phyloP scores from a whole-genome alignment of 2,329 filamentous ascomycete genomes.

The Calonectria leucothoes region DNA sequence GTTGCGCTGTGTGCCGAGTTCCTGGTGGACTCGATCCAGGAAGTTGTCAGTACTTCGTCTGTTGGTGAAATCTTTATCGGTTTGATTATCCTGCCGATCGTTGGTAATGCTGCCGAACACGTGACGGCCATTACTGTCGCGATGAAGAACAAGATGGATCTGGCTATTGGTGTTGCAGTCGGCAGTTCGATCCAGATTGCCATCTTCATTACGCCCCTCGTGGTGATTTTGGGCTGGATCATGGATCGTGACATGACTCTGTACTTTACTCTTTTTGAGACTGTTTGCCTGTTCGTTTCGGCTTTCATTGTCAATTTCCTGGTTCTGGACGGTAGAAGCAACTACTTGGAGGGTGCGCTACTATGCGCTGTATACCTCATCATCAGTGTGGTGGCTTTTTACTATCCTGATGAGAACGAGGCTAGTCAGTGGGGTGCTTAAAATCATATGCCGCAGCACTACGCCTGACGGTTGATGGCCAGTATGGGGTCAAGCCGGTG shows the following conservation, averaged over 20 bases:
- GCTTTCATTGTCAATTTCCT: constrained; percentile 90
- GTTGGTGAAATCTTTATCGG: constrained; percentile 77
- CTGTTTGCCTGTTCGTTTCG: constrained; percentile 85
- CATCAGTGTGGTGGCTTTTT: constrained; percentile 74
- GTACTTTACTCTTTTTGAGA: constrained; percentile 91
- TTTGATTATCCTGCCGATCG: constrained; percentile 78
- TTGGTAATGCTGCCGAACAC: constrained; percentile 80
- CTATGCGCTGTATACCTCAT: constrained; percentile 76
- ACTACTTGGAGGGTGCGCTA: constrained; percentile 84
- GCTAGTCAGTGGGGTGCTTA: constrained; percentile 54
- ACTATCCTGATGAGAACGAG: constrained; percentile 67
- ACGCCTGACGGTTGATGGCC: neutral
- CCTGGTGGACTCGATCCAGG: constrained; percentile 75
- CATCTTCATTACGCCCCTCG: constrained; percentile 75
- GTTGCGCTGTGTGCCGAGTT: constrained; percentile 78
- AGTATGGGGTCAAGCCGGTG: neutral
- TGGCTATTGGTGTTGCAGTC: constrained; percentile 78
- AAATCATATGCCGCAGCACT: neutral
- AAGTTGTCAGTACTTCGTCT: constrained; percentile 66
- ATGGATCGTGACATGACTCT: constrained; percentile 78
- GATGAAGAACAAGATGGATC: constrained; percentile 81
- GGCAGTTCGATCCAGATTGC: constrained; percentile 80
- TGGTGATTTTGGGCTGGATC: constrained; percentile 79
- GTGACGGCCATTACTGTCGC: constrained; percentile 78
- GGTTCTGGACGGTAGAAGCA: constrained; percentile 85